Evolutionary conservation across 345 rosid genomes (phyloP), one percentile per base, ranked within the genome.

Genomic region (Lepidium africanum): DNA sequence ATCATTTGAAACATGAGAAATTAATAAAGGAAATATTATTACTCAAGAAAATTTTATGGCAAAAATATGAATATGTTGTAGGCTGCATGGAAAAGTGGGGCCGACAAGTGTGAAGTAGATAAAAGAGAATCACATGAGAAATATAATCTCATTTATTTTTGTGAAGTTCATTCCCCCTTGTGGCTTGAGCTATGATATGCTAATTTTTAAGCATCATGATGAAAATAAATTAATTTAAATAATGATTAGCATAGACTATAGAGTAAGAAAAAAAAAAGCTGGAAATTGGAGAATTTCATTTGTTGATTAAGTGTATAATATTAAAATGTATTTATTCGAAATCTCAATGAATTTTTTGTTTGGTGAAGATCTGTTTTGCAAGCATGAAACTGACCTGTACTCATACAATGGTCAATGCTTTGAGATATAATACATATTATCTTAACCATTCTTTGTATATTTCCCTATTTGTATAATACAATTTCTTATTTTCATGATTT

Each of bases 41-140:
- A 54, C n/a, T 10, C 9, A 13, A 37, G n/a, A 7, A 10, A 13
- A 10, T 15, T 35, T 19, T 51, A 10, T 11, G 38, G 32, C 25
- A 2, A 50, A 10, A 32, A 48, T 33, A 42, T 53, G 70, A 72
- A 57, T 57, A 64, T 72, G 70, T 63, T 72, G 58, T 55, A 36
- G 64, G 76, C 40, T 71, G 51, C 65, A 64, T 72, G 65, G 76
- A 48, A 4, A 63, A 56, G 58, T 64, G 71, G 71, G 71, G 42
- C 9, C 59, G 16, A 32, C 36, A 52, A 55, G 70, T 43, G 49
- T 63, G 55, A 23, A 47, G 27, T 46, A 35, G 52, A 54, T 55
- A 54, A 62, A 64, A 65, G 39, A 64, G 65, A n/a, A 56, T 64
- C 70, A 71, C 64, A 63, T 46, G 70, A 63, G 35, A 54, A 63